phyloP scores from a whole-genome alignment of 2,329 filamentous ascomycete genomes.

The Coniochaeta prunicola region DNA sequence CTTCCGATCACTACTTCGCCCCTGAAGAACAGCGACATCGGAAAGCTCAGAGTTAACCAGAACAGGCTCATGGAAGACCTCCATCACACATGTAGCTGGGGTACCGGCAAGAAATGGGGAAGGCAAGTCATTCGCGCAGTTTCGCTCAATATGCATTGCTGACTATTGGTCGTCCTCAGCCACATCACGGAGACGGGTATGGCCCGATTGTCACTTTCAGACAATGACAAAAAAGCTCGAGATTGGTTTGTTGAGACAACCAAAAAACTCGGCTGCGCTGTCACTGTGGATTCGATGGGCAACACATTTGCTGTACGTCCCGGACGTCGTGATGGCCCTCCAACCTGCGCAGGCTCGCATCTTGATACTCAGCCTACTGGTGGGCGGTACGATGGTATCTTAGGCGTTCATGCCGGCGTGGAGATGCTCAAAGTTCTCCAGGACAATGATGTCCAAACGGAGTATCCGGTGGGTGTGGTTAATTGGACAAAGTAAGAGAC shows the following conservation, averaged over 20 bases:
- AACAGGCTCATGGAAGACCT: neutral
- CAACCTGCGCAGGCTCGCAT: conserved; percentile 61
- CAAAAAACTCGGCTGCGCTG: conserved; percentile 54
- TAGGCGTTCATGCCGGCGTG: conserved; percentile 66
- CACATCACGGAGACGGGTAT: conserved; percentile 64
- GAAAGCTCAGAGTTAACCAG: neutral
- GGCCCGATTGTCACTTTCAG: conserved; percentile 64
- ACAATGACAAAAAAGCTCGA: conserved; percentile 63
- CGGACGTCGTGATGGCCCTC: conserved; percentile 47
- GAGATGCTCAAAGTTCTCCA: conserved; percentile 64
- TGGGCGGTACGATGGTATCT: conserved; percentile 68
- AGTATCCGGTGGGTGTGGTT: conserved; percentile 65
- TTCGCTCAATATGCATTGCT: neutral
- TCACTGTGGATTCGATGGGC: conserved; percentile 68
- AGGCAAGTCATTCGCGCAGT: neutral
- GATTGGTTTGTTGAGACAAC: conserved; percentile 68
- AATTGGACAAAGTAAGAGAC: conserved; percentile 64
- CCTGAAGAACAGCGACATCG: neutral
- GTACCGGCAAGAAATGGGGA: neutral
- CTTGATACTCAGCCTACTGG: conserved; percentile 58
- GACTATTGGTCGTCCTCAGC: neutral
- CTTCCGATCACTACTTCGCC: neutral
- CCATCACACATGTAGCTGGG: neutral
- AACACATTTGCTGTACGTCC: conserved; percentile 71
- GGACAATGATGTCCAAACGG: conserved; percentile 60